Evolutionary conservation across 495 filamentous ascomycete species (phyloP), one percentile per base, ranked within the genome.

Genomic region (Xylaria longipes): DNA sequence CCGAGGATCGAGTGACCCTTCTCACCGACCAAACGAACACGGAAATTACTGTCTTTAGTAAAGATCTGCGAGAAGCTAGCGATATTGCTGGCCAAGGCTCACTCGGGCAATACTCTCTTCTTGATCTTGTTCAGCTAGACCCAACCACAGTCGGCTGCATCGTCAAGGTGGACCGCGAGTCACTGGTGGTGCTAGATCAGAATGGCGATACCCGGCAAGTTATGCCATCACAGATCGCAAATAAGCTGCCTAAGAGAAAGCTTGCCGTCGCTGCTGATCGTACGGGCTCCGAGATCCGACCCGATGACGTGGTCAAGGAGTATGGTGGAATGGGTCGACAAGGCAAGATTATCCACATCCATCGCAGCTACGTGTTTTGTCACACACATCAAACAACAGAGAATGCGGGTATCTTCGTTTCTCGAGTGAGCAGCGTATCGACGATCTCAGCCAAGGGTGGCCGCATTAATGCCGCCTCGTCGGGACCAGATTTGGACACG

Each of bases 11-110:
- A 27, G 94, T 99, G 57, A 98, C 97, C 1, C 82, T 99, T 65
- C 82, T 98, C 37, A 97, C 91, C 65, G 97, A 99, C 81, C 91
- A 94, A 75, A 94, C 87, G 65, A 94, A 94, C 82, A 89, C 91
- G 65, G 97, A 98, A 80, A 93, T 99, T 70, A 98, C 95, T 0
- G 95, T 99, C 3, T 99, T 99, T 83, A 97, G 95, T 82, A 97
- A 97, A 76, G 97, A 99, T 80, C 85, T 99, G 46, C 88, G 96
- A 69, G 92, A 97, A 79, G 96, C 97, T 50, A 92, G 91, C 57
- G 96, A 99, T 74, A 92, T 94, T 73, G 94, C 93, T 67, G 93
- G 91, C 54, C 88, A 92, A 71, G 90, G 90, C 12, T 89, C 91
- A 58, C 87, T 93, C 31, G 93, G 93, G 20, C 92, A 94, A 78